Evolutionary conservation across 148 eudicot species (phyloP), one percentile per base, ranked within the genome.

Genomic region (Fagopyrum homotropicum): DNA sequence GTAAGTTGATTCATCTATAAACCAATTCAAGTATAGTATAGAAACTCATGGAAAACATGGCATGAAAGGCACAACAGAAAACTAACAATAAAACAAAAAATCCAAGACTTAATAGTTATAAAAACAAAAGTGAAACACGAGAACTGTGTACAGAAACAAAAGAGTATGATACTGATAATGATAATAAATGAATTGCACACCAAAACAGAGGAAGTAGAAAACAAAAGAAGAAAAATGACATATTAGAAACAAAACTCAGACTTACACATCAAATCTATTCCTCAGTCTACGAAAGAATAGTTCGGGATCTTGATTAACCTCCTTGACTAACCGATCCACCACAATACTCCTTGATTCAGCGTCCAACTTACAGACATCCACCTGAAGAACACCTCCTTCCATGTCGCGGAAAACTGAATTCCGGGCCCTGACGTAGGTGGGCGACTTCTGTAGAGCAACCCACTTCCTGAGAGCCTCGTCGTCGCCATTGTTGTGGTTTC

Each of bases 181-280:
- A 66, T 7, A 14, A 5, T 66, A 12, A 35, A 11, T 64, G 45
- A 30, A 35, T 12, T 64, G 29, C 69, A 64, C 69, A 35, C 12
- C 11, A 64, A 64, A 64, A 30, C 45, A 64, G 17, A 35, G 45
- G 30, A 57, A 57, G 29, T 19, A 19, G 29, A 57, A 57, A 1
- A 57, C 30, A 57, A 57, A 57, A 69, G 5, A n/a, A 74, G 19
- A 46, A 70, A 64, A 12, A 73, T 48, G 35, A 48, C 45, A 61
- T 45, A 66, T 11, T 73, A 15, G 64, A 26, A 60, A 17, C 35
- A 75, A 44, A 50, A 78, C 45, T 61, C 59, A 72, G 69, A 82
- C 92, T 82, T 84, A 94, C 98, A 77, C 85, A 68, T 86, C 83
- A 81, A 94, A 94, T 82, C 98, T 78, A 40, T 79, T 79, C 56